Base-by-base conservation (phyloP, 495 filamentous ascomycete genomes). In the Chaetomium cochliodes region DNA sequence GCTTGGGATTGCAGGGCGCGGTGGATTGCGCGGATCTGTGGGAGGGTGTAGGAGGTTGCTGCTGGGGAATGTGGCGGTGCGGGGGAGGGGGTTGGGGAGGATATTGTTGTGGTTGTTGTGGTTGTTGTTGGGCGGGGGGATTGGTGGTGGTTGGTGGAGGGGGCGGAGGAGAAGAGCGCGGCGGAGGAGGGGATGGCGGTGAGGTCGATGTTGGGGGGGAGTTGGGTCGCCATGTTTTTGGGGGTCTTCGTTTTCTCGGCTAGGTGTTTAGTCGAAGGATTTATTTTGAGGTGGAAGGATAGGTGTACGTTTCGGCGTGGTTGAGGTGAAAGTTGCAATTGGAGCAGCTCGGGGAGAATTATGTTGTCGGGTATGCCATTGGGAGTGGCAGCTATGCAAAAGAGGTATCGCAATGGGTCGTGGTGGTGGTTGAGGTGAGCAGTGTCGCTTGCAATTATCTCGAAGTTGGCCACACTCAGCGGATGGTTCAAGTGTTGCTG, bases 21-120 rank as follows among this genome's bases (percentile, higher is more conserved):
- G 74, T 87, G 85, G 63, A 86, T 74, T 41, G 79, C 78, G 69
- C 70, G 88, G 79, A 82, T 92, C 86, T 71, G 87, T 72, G 64
- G 92, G 82, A 71, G 86, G 76, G 72, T 87, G 67, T 76, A 30
- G n/a, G n/a, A 66, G 53, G 41, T 5, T 6, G 26, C 42, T 20
- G 16, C 44, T 20, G 5, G 41, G 55, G 52, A 12, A 28, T 28
- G 50, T 8, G 20, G 49, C 15, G 6, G 25, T 30, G 23, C 3
- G 26, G 50, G 23, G 11, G 20, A 25, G 50, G 22, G 22, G 23
- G 11, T 28, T 11, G 50, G 25, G 50, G 52, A 7, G 15, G 44
- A 7, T 2, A 20, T 47, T 18, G 44, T 0, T 18, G 33, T 37
- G 33, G 33, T 33, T 3, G 30, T 33, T 33, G 30, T 37, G 9